Evolutionary conservation across 805 yeast genomes (phyloP).

Genomic region (Zygotorulaspora danielsina): DNA sequence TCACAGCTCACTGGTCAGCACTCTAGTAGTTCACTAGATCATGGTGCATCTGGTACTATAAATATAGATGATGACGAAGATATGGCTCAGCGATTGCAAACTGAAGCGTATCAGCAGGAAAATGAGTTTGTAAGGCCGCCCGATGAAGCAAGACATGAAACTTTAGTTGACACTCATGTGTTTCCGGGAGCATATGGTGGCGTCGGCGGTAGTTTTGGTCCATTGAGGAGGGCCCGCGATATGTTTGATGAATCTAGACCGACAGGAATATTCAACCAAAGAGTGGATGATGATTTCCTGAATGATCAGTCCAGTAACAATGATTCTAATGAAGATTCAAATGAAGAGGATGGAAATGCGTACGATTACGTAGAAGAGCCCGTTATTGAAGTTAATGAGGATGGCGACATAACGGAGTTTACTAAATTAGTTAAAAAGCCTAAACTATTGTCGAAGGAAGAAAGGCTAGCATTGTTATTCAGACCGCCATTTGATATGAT

Average conservation of each 20-base stretch:
- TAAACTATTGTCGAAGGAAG: slow-evolving; percentile 30
- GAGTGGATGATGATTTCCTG: slow-evolving; percentile 19
- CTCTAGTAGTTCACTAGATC: slow-evolving; percentile 7
- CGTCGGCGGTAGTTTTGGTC: slow-evolving; percentile 35
- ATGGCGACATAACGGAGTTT: slow-evolving; percentile 37
- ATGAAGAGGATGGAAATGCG: slow-evolving; percentile 38
- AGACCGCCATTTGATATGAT: slow-evolving; percentile 94
- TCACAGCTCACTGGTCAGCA: slow-evolving; percentile 14
- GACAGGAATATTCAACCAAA: slow-evolving; percentile 38
- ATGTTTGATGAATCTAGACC: slow-evolving; percentile 37
- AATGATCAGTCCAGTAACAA: slow-evolving; percentile 25
- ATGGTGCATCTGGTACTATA: slow-evolving; percentile 7
- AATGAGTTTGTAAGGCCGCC: slow-evolving; percentile 65
- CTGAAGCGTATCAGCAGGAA: slow-evolving; percentile 49
- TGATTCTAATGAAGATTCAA: slow-evolving; percentile 40
- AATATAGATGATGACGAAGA: slow-evolving; percentile 43
- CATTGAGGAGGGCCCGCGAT: slow-evolving; percentile 23
- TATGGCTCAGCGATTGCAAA: slow-evolving; percentile 58
- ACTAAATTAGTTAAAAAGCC: slow-evolving; percentile 29
- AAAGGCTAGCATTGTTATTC: slow-evolving; percentile 74
- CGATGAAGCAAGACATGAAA: slow-evolving; percentile 63
- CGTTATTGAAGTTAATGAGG: slow-evolving; percentile 33
- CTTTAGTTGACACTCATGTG: slow-evolving; percentile 46
- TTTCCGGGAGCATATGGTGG: slow-evolving; percentile 40
- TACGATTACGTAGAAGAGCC: slow-evolving; percentile 35